phyloP scores from a whole-genome alignment of 768 basidiomycete genomes.

The Mycena pura region DNA sequence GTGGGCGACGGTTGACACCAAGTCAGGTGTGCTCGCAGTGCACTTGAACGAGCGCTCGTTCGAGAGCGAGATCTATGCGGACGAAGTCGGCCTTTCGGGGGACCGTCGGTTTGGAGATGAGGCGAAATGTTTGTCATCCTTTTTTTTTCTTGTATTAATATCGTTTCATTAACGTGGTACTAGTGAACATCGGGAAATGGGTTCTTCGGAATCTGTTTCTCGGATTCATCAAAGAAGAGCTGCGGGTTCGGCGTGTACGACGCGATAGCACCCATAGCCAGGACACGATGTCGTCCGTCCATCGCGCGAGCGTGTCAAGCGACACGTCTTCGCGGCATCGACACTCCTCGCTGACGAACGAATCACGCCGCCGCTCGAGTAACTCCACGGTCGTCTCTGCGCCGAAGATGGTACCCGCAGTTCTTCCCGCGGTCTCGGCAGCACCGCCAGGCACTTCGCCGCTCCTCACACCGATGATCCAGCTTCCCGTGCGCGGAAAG shows the following conservation, averaged over 20 bases:
- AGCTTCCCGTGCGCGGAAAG: slow-evolving; percentile 41
- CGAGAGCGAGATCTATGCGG: slow-evolving; percentile 94
- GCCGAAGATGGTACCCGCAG: slow-evolving; percentile 69
- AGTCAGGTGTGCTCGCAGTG: slow-evolving; percentile 85
- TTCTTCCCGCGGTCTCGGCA: slow-evolving; percentile 55
- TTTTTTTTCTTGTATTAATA: slow-evolving; percentile 9
- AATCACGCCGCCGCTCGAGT: slow-evolving; percentile 33
- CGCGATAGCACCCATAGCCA: slow-evolving; percentile 39
- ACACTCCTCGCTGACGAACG: slow-evolving; percentile 36
- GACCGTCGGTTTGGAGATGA: slow-evolving; percentile 78
- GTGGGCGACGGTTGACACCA: slow-evolving; percentile 92
- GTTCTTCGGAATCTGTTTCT: slow-evolving; percentile 84
- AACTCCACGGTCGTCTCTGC: slow-evolving; percentile 63
- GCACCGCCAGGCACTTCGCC: slow-evolving; percentile 54
- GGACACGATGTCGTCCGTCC: slow-evolving; percentile 29
- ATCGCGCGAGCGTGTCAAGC: slow-evolving; percentile 26
- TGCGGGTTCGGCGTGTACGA: slow-evolving; percentile 46
- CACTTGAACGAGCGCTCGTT: slow-evolving; percentile 90
- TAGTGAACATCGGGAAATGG: slow-evolving; percentile 95
- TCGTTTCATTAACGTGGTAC: slow-evolving; percentile 9
- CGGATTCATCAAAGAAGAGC: slow-evolving; percentile 77
- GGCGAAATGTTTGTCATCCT: slow-evolving; percentile 66
- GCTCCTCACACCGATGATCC: slow-evolving; percentile 66
- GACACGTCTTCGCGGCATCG: slow-evolving; percentile 21
- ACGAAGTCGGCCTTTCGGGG: slow-evolving; percentile 78